Conservation (phyloP, 2,329 filamentous ascomycete species). For the Diplodia seriata region DNA sequence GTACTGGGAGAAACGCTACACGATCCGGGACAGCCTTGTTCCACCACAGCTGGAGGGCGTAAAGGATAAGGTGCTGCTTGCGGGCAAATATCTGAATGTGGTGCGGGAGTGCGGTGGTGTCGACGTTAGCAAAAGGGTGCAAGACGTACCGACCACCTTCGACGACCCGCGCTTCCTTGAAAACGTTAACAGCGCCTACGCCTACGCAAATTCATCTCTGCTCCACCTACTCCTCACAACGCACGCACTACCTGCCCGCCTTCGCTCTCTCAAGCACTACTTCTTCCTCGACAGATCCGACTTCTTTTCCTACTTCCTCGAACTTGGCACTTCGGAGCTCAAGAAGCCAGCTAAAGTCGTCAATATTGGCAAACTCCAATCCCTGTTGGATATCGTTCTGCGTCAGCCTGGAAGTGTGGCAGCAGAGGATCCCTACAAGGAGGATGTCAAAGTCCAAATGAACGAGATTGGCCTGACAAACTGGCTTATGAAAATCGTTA, state of each 20-base stretch:
- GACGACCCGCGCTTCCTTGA: slow-evolving; percentile 91
- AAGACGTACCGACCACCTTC: slow-evolving; percentile 89
- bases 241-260: slow-evolving; percentile 83
- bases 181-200: slow-evolving; percentile 94
- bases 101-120: slow-evolving; percentile 96
- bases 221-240: slow-evolving; percentile 91
- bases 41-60: slow-evolving; percentile 90
- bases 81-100: slow-evolving; percentile 97
- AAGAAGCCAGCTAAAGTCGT: slow-evolving; percentile 87
- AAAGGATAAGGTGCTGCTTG: slow-evolving; percentile 91
- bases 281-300: slow-evolving; percentile 98
- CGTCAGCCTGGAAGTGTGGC: slow-evolving; percentile 96
- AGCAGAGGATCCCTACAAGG: slow-evolving; percentile 94
- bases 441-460: slow-evolving; percentile 97
- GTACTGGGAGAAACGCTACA: slow-evolving; percentile 98
- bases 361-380: slow-evolving; percentile 93
- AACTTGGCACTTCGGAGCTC: slow-evolving; percentile 86
- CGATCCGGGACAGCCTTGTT: slow-evolving; percentile 87
- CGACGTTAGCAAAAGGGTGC: slow-evolving; percentile 86
- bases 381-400: slow-evolving; percentile 90
- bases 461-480: slow-evolving; percentile 93
- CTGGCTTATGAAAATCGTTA: slow-evolving; percentile 94
- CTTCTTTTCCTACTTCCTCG: slow-evolving; percentile 97
- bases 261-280: slow-evolving; percentile 95
- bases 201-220: slow-evolving; percentile 91